Conservation (phyloP, 257 asterid genomes). For the Dorcoceras hygrometricum region DNA sequence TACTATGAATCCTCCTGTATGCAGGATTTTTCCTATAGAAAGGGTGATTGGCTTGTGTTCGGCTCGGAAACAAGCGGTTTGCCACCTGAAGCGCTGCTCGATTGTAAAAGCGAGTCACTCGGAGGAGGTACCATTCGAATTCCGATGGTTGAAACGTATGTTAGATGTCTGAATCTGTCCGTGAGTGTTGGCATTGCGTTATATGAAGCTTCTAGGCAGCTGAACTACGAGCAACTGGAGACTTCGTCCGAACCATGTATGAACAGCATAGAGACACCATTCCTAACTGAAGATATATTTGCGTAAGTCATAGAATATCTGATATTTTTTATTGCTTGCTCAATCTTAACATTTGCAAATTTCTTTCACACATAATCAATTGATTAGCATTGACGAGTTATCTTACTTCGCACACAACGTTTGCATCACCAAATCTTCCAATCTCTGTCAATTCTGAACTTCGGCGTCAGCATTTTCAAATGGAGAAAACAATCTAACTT, state of each 20-base stretch:
- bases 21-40: conserved; percentile 81
- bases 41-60: conserved; percentile 95
- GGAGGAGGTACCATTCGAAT: conserved; percentile 83
- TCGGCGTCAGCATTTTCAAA: too few species aligned
- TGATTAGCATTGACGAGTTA: too few species aligned
- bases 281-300: conserved; percentile 74
- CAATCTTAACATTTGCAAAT: too few species aligned
- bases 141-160: conserved; percentile 93
- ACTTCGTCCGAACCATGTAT: conserved; percentile 41
- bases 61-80: conserved; percentile 90
- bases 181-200: conserved; percentile 92
- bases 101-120: conserved; percentile 51
- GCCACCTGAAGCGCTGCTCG: conserved; percentile 75
- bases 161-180: conserved; percentile 86
- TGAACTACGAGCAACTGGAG: conserved; percentile 75
- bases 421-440: too few species aligned
- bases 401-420: too few species aligned
- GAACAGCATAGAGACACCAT: conserved; percentile 32
- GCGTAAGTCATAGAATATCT: conserved; percentile 30
- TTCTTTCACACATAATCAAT: too few species aligned
- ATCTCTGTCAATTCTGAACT: too few species aligned
- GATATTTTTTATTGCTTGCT: conserved; percentile 4
- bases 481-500: too few species aligned
- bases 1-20: conserved; percentile 6
- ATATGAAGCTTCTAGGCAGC: conserved; percentile 89